A percentile compares a stretch with the other conserved stretches of the same genome.
Evolutionary conservation across 257 asterid species (phyloP).

Genomic region (Scutellaria minor): DNA sequence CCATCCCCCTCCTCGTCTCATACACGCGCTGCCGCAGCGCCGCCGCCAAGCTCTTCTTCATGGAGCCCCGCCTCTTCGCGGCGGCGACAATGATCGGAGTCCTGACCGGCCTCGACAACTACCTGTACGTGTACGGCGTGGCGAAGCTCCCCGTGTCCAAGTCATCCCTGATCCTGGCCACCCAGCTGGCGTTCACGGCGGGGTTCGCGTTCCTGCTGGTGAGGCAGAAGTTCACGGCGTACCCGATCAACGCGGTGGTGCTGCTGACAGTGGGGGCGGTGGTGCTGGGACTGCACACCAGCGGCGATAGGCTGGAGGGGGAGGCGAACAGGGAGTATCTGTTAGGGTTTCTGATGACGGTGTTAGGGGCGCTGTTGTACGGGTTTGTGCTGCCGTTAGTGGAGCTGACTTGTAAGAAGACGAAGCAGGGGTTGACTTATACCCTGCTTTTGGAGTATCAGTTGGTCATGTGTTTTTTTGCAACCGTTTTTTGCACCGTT

Average conservation of each 20-base stretch:
- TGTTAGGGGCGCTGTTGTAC: constrained; percentile 49
- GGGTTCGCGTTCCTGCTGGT: constrained; percentile 42
- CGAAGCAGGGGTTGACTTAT: constrained; percentile 29
- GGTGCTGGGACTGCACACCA: constrained; percentile 41
- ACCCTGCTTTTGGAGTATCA: constrained; percentile 42
- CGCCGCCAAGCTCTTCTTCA: neutral
- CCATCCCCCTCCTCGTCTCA: constrained; percentile 35
- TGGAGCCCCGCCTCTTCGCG: constrained; percentile 33
- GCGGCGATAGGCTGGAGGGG: constrained; percentile 48
- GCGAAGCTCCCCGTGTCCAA: constrained; percentile 50
- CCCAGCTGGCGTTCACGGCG: constrained; percentile 52
- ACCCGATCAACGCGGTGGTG: constrained; percentile 46
- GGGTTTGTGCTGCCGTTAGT: constrained; percentile 45
- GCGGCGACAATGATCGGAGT: constrained; percentile 38
- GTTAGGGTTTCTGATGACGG: constrained; percentile 45
- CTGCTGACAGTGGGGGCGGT: constrained; percentile 48
- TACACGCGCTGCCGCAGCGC: constrained; percentile 41
- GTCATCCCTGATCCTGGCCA: constrained; percentile 42
- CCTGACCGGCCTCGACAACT: constrained; percentile 43
- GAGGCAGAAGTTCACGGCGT: constrained; percentile 47
- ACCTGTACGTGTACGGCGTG: constrained; percentile 45
- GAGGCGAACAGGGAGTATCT: constrained; percentile 41
- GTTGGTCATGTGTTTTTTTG: constrained; percentile 42
- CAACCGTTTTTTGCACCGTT: constrained; percentile 42
- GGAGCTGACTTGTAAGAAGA: constrained; percentile 39